Percentiles rank a stretch among this genome's conserved stretches.
These are phyloP conservation scores for Fusarium pseudograminearum DNA, from an alignment of 2,329 filamentous ascomycete species.

Conservation along the genomic window DNA sequence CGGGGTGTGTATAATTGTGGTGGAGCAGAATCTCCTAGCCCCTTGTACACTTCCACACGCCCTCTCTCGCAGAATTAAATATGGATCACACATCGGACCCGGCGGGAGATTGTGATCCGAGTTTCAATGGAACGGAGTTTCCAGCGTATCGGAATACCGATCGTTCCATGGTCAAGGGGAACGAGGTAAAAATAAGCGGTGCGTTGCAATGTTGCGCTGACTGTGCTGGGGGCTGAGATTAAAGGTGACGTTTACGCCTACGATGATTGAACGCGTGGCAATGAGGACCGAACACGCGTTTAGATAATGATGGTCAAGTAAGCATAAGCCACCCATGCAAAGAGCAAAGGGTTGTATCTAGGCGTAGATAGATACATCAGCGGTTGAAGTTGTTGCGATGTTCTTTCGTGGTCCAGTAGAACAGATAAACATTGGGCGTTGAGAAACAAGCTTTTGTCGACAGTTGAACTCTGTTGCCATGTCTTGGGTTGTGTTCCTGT, in stretches of 20 bases:
- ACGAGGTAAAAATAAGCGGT: background rate
- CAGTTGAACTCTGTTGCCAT: background rate
- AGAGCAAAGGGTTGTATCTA: background rate
- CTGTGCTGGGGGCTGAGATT: conserved; percentile 1
- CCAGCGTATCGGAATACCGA: background rate
- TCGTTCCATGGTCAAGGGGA: background rate
- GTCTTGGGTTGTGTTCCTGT: background rate
- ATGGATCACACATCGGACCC: background rate
- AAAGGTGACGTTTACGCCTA: background rate
- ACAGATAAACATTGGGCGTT: background rate
- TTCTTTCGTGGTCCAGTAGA: background rate
- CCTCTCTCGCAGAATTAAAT: background rate
- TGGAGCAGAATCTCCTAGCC: background rate
- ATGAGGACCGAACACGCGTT: background rate
- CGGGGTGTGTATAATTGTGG: conserved; percentile 2
- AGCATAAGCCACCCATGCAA: background rate
- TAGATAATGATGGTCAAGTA: background rate
- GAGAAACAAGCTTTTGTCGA: background rate
- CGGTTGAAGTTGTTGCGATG: background rate
- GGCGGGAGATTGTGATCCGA: background rate
- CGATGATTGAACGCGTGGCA: background rate
- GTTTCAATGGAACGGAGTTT: background rate
- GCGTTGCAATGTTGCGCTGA: background rate
- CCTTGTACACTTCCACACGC: background rate
- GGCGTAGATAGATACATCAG: background rate